phyloP scores from a whole-genome alignment of 73 alveolate genomes.

The Tetrahymena borealis region DNA sequence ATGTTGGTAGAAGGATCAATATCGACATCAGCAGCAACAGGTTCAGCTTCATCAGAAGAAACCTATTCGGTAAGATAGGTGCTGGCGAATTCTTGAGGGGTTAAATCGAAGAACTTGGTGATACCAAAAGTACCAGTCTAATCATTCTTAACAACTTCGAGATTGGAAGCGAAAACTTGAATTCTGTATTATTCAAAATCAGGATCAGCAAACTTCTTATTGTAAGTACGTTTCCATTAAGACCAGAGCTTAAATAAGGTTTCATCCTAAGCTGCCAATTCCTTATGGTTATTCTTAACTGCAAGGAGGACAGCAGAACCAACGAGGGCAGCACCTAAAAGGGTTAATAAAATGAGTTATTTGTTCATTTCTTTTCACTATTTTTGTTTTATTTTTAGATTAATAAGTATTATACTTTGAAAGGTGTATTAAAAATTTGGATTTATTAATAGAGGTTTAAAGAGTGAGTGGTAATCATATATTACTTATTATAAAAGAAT shows the following conservation, averaged over 20 bases:
- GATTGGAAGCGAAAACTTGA: neutral
- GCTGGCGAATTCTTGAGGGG: constrained; percentile 46
- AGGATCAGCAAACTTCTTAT: neutral
- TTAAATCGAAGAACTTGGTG: constrained; percentile 51
- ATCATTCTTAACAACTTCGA: neutral
- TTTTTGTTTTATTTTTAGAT: too few species aligned
- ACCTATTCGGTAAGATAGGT: constrained; percentile 20
- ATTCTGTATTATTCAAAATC: neutral
- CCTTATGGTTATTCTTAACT: too few species aligned
- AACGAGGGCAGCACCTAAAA: neutral
- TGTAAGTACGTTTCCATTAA: neutral
- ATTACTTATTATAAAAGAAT: too few species aligned
- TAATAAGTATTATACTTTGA: too few species aligned
- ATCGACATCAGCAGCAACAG: constrained; percentile 6
- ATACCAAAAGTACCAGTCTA: constrained; percentile 24
- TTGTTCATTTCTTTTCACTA: neutral
- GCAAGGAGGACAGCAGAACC: neutral
- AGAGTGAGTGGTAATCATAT: too few species aligned
- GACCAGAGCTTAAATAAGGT: neutral
- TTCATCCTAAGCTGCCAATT: neutral
- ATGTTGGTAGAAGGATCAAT: constrained; percentile 12
- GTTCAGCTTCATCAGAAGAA: neutral
- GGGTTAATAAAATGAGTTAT: neutral
- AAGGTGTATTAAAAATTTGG: too few species aligned
- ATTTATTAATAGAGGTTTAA: too few species aligned